Base-by-base conservation (phyloP, 2,329 filamentous ascomycete species). In the Fusarium ramigenum region DNA sequence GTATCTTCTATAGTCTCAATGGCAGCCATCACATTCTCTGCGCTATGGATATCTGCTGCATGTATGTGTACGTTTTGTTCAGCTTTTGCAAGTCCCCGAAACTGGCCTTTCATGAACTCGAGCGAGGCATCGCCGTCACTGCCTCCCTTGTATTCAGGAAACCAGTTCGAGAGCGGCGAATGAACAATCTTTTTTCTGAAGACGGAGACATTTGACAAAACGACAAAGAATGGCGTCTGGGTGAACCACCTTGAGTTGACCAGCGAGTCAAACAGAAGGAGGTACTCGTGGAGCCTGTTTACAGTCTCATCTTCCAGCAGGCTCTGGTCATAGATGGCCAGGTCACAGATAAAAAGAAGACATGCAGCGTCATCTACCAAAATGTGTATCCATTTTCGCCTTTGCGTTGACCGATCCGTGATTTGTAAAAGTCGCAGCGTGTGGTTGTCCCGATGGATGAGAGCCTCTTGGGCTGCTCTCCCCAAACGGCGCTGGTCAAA, bases 121-220 rank as follows among this genome's bases (percentile, higher is more conserved):
- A 52, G 21, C n/a, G 30, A 8, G 7, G 30, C 30, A 15, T 52
- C 47, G 15, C n/a, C 30, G 16, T 36, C n/a, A 19, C 8, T 19
- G 30, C 47, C 30, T 19, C 47, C 30, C n/a, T 19, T 1, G 9
- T 25, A 52, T 15, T 25, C 3, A 6, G 47, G 47, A 15, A 19
- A 52, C 16, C 8, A 52, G 7, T 25, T 52, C 1, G 47, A 52
- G 2, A 52, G 11, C 6, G 47, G 47, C 5, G 30, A 36, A 4
- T 36, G 30, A 1, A 15, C 11, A 19, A 52, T 32, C n/a, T 25
- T 52, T 2, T 9, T 36, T 15, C n/a, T 14, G 5, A 52, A 52
- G 0, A 16, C n/a, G 0, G 47, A 25, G 2, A 10, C 9, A 4
- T 52, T 52, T 19, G 47, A 36, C 6, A 36, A 36, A 23, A 52